These are phyloP conservation scores for Tetrapisispora pingtungensis DNA, from an alignment of 805 yeast genomes.

Conservation along the genomic window DNA sequence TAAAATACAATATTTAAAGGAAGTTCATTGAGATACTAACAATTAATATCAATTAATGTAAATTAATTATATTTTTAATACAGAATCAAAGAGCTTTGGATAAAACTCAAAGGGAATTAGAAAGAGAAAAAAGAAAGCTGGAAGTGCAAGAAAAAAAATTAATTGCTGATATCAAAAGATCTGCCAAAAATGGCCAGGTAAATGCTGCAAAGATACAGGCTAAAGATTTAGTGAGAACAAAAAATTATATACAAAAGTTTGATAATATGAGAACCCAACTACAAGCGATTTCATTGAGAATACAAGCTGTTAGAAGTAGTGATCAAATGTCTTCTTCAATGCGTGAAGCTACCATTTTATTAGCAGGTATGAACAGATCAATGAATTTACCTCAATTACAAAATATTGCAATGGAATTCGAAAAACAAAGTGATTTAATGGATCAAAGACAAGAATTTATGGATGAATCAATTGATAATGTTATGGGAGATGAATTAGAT, in stretches of 20 bases:
- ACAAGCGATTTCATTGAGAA: slow-evolving; percentile 86
- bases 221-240: slow-evolving; percentile 83
- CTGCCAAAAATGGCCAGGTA: slow-evolving; percentile 84
- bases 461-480: slow-evolving; percentile 96
- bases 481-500: slow-evolving; percentile 83
- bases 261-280: slow-evolving; percentile 89
- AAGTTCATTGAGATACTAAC: too few relatives aligned
- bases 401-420: slow-evolving; percentile 89
- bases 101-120: slow-evolving; percentile 86
- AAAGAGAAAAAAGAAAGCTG: slow-evolving; percentile 74
- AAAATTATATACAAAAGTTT: slow-evolving; percentile 72
- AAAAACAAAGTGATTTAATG: slow-evolving; percentile 89
- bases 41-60: too few relatives aligned
- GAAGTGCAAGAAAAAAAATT: slow-evolving; percentile 90
- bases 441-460: slow-evolving; percentile 98
- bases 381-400: slow-evolving; percentile 88
- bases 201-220: slow-evolving; percentile 92
- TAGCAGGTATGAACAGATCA: slow-evolving; percentile 77
- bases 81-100: slow-evolving; percentile 90
- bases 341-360: slow-evolving; percentile 82
- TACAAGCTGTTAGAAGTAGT: slow-evolving; percentile 84
- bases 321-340: slow-evolving; percentile 93
- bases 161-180: slow-evolving; percentile 73
- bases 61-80: background rate
- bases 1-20: too few relatives aligned